Base-by-base conservation (phyloP, 371 early-diverging fungal genomes). In the Rhizomucor miehei region DNA sequence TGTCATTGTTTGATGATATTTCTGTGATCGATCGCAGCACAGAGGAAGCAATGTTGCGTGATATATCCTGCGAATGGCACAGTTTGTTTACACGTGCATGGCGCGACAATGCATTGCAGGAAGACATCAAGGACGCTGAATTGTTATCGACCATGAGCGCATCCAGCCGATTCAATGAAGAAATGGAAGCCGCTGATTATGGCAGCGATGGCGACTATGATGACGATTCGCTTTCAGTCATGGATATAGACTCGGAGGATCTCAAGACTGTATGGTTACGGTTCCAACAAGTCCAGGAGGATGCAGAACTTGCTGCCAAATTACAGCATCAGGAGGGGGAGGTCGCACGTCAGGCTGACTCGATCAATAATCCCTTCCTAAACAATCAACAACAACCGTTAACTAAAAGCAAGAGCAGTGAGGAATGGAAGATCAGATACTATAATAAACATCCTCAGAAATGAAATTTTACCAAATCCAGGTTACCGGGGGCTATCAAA, bases 41-140 rank as follows among this genome's bases (percentile, higher is more conserved):
- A 13, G 70, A 73, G 20, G 54, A 66, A 54, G 67, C 59, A 12
- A 67, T 73, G 58, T 35, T 69, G 43, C 47, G 59, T 6, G 70
- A 73, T 40, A 56, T 66, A 17, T 66, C 67, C 65, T 57, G 59
- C 11, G 66, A 69, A 52, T 73, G 73, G 73, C 56, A 59, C 36
- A 55, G 61, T 43, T 35, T 74, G 14, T 25, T 74, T 10, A 68
- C 69, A 12, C 59, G 71, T 34, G 54, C 69, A 20, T 75, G 71
- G 71, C 63, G 66, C 23, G 61, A 35, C 37, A 61, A 60, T 24
- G 34, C 29, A 3, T 24, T n/a, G 13, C 36, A 29, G 46, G 29
- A 29, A 29, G 8, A 8, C n/a, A n/a, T n/a, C 5, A 29, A 29
- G 8, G 29, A 29, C 8, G 45, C 14, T 44, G 51, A 51, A 11